Conservation (phyloP, 2,329 filamentous ascomycete species). For the Claviceps lovelessii region DNA sequence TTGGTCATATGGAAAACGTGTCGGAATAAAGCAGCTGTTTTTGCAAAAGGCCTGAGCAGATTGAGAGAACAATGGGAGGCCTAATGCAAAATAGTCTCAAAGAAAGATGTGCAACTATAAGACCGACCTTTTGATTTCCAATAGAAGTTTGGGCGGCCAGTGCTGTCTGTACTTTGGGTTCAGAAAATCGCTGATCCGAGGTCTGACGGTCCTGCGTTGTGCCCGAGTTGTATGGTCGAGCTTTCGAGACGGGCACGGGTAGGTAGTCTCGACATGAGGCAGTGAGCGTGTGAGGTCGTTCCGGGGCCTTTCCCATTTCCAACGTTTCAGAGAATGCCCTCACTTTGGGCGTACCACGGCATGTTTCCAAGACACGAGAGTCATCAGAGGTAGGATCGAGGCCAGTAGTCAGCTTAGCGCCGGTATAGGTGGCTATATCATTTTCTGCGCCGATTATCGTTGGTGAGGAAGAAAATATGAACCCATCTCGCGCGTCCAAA, state of each 20-base stretch:
- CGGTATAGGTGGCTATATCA: neutral
- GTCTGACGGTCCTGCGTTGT: neutral
- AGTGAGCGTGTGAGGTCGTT: too few relatives aligned
- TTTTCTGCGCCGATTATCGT: conserved; percentile 2
- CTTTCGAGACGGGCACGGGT: conserved; percentile 10
- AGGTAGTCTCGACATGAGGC: neutral
- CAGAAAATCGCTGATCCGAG: neutral
- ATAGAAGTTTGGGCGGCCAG: neutral
- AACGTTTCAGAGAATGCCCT: neutral
- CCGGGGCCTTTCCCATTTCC: neutral
- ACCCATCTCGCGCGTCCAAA: neutral
- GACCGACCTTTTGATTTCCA: neutral
- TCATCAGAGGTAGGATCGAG: neutral
- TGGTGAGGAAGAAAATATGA: conserved; percentile 4
- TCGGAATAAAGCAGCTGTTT: neutral
- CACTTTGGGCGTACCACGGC: neutral
- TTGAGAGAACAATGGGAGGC: neutral
- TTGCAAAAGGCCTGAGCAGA: neutral
- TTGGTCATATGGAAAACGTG: conserved; percentile 1
- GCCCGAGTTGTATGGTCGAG: conserved; percentile 9
- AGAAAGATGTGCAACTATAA: neutral
- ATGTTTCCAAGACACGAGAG: neutral
- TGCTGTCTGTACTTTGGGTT: neutral
- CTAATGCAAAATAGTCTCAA: neutral
- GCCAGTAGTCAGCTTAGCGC: neutral